These are phyloP conservation scores for Vitis hybrid DNA, from an alignment of 177 flowering plant species.

Conservation along the genomic window DNA sequence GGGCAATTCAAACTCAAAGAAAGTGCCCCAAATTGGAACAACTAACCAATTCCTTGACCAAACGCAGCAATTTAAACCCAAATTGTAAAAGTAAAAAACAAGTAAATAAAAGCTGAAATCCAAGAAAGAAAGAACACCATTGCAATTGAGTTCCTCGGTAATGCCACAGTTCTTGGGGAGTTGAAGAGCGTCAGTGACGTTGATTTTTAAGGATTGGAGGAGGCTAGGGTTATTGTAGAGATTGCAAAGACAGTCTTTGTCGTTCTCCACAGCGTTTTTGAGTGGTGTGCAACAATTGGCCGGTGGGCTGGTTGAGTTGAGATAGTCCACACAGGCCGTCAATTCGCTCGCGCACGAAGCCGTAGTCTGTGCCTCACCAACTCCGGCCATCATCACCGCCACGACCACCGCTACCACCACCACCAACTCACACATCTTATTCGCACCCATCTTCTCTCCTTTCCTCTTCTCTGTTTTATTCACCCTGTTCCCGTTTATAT, in stretches of 20 bases:
- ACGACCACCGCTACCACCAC: slow-evolving; percentile 9
- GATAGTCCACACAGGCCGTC: slow-evolving; percentile 29
- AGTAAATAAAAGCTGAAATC: no score
- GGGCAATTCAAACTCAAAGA: no score
- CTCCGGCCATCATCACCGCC: background rate
- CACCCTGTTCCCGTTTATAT: background rate
- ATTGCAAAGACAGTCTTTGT: slow-evolving; percentile 36
- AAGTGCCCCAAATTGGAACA: no score
- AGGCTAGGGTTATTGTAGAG: slow-evolving; percentile 33
- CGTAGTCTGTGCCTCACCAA: slow-evolving; percentile 22
- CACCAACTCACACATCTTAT: slow-evolving; percentile 11
- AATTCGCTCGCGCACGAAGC: slow-evolving; percentile 39
- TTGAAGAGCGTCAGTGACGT: slow-evolving; percentile 25
- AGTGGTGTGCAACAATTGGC: slow-evolving; percentile 36
- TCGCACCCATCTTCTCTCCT: background rate
- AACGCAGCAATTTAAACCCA: no score
- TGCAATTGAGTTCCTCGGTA: slow-evolving; percentile 22
- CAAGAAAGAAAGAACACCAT: slow-evolving; percentile 8
- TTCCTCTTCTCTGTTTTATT: background rate
- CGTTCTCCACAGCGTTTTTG: slow-evolving; percentile 26
- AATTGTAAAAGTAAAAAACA: background rate
- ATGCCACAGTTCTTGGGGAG: slow-evolving; percentile 31
- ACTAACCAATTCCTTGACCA: no score
- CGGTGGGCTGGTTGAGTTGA: slow-evolving; percentile 38
- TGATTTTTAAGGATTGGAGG: slow-evolving; percentile 16